Evolutionary conservation across 2,329 filamentous ascomycete genomes (phyloP).

Genomic region (Decorospora gaudefroyi): DNA sequence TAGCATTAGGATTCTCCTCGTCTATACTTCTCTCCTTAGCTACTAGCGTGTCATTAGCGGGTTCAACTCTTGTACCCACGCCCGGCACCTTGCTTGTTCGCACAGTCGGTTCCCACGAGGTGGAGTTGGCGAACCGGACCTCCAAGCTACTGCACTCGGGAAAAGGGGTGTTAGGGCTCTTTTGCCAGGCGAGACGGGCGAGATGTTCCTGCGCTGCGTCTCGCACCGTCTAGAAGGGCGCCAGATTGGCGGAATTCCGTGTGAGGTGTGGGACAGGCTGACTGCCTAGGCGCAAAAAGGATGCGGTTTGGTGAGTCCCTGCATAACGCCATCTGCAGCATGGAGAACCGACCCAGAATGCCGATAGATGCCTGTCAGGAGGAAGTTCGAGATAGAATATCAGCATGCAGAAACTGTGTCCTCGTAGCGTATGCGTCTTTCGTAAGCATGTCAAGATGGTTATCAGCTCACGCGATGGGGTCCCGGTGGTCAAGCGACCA

Average conservation of each 20-base stretch:
- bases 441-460: not conserved
- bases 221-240: slow-evolving; percentile 4
- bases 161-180: no score
- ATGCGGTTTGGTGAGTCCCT: slow-evolving; percentile 29
- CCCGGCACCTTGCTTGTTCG: no score
- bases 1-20: no score
- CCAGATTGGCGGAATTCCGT: slow-evolving; percentile 13
- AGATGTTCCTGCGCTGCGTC: slow-evolving; percentile 6
- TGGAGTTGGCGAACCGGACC: no score
- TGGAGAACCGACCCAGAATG: slow-evolving; percentile 15
- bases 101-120: no score
- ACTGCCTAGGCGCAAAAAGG: slow-evolving; percentile 8
- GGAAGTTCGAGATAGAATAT: not conserved
- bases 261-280: not conserved
- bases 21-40: no score
- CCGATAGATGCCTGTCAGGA: not conserved
- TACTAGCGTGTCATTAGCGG: no score
- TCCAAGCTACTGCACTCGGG: no score
- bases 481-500: slow-evolving; percentile 23
- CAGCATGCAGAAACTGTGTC: not conserved
- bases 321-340: slow-evolving; percentile 27
- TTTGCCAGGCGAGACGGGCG: slow-evolving; percentile 7
- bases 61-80: no score
- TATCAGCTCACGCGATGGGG: slow-evolving; percentile 21
- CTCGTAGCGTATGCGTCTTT: not conserved